Base-by-base conservation (phyloP, 2,329 filamentous ascomycete genomes). In the Xylariales sp. region DNA sequence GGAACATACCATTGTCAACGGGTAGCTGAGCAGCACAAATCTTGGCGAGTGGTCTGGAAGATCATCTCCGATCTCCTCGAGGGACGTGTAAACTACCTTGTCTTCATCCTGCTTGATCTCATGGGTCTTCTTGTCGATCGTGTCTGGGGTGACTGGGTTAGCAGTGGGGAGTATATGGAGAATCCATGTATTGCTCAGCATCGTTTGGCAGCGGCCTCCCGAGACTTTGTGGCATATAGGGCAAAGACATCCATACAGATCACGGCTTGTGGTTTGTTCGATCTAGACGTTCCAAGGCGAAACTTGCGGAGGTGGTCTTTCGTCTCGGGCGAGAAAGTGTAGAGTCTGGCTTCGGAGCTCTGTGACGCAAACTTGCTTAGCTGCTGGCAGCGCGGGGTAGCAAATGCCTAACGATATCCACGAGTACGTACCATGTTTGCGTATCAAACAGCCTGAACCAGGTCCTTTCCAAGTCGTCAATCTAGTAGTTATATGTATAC, bases 281-380 rank as follows among this genome's bases (percentile, higher is more conserved):
- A 82, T 48, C 93, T 75, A 23, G 90, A 96, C 3, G 93, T 97
- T 18, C 84, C 81, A 19, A 98, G 76, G 35, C 93, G 86, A 69
- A 98, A 98, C 66, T 96, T 97, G 63, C 88, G 85, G 49, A 98
- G 78, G 57, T 90, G 83, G 49, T 89, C 82, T 66, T 85, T 93
- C 31, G 88, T 95, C 66, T 93, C 88, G 47, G 81, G 78, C 21
- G 89, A 94, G 77, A 97, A 95, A 42, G 86, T 88, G 69, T 95
- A 97, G 46, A 97, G 76, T 52, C 89, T 77, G 45, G 88, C 82
- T 72, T 96, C 90, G 57, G 90, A 94, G 54, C 81, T 65, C 69
- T 73, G 43, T n/a, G 19, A 15, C 6, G 16, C 23, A n/a, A 25
- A 25, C 23, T n/a, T 25, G 23, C 8, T 25, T n/a, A 25, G 23